phyloP scores from a whole-genome alignment of 1,284 basidiomycete genomes.

The Rhodotorula sp. region DNA sequence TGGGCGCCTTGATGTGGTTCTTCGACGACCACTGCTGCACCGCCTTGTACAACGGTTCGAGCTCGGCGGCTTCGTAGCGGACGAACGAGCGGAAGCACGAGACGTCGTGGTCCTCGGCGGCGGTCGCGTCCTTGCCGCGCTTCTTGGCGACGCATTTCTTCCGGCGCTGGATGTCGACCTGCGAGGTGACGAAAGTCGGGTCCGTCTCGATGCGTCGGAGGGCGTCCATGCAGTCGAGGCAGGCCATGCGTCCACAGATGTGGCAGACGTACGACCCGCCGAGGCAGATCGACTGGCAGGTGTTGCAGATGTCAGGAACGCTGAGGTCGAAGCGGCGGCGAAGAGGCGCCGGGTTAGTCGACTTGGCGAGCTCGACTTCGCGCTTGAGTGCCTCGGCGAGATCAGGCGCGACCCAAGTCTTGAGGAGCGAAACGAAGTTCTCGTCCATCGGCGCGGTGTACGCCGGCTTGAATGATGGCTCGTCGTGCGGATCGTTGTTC shows the following conservation, averaged over 20 bases:
- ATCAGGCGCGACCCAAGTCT: slow-evolving; percentile 63
- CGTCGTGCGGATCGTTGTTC: slow-evolving; percentile 4
- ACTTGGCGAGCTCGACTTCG: slow-evolving; percentile 67
- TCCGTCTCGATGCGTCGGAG: slow-evolving; percentile 52
- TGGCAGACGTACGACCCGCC: slow-evolving; percentile 84
- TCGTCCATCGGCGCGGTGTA: slow-evolving; percentile 44
- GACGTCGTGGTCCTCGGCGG: slow-evolving; percentile 5
- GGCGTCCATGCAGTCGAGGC: slow-evolving; percentile 63
- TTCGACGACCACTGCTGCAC: slow-evolving; percentile 8
- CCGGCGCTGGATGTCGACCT: slow-evolving; percentile 20
- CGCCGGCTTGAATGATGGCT: slow-evolving; percentile 16
- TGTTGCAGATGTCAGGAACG: slow-evolving; percentile 48
- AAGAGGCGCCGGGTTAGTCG: slow-evolving; percentile 64
- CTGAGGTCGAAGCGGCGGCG: slow-evolving; percentile 65
- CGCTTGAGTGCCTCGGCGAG: slow-evolving; percentile 66
- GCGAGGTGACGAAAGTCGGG: not conserved
- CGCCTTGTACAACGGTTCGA: slow-evolving; percentile 6
- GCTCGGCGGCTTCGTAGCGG: slow-evolving; percentile 4
- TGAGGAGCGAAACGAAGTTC: slow-evolving; percentile 45
- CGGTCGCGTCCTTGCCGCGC: slow-evolving; percentile 10
- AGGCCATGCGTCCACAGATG: slow-evolving; percentile 82
- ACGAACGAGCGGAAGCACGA: slow-evolving; percentile 19
- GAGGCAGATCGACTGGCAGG: slow-evolving; percentile 66
- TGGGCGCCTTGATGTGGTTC: slow-evolving; percentile 9
- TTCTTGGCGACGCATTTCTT: slow-evolving; percentile 34